phyloP scores from a whole-genome alignment of 805 yeast species.

The Starmera caribaea region DNA sequence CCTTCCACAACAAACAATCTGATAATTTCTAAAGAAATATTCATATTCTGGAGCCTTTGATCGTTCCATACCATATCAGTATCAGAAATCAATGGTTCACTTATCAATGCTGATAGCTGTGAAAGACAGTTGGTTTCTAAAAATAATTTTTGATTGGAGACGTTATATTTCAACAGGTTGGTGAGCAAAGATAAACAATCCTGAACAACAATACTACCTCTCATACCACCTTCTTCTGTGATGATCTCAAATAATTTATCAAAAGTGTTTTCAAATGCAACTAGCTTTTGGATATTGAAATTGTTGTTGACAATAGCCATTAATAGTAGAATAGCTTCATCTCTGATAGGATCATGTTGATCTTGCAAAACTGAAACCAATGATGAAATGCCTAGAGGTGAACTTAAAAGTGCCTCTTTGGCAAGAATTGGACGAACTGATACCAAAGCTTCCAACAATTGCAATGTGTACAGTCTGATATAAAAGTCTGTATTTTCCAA shows the following conservation, averaged over 20 bases:
- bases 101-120: conserved; percentile 49
- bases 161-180: conserved; percentile 68
- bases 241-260: conserved; percentile 74
- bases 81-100: conserved; percentile 43
- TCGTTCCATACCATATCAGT: conserved; percentile 58
- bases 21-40: conserved; percentile 61
- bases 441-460: conserved; percentile 73
- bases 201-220: conserved; percentile 84
- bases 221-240: conserved; percentile 78
- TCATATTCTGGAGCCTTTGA: conserved; percentile 60
- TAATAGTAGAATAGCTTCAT: conserved; percentile 76
- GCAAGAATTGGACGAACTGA: conserved; percentile 67
- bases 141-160: conserved; percentile 83
- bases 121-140: conserved; percentile 76
- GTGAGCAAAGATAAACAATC: conserved; percentile 75
- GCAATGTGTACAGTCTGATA: conserved; percentile 70
- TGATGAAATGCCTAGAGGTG: conserved; percentile 74
- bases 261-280: conserved; percentile 90
- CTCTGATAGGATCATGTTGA: conserved; percentile 74
- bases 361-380: conserved; percentile 57
- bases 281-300: conserved; percentile 80
- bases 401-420: conserved; percentile 59
- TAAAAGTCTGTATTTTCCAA: conserved; percentile 58
- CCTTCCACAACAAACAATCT: conserved; percentile 66
- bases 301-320: conserved; percentile 77